Percentiles rank a stretch among this genome's conserved stretches.
Conservation (phyloP, 2,329 filamentous ascomycete species). For the Aspergillus ochraceoroseus region DNA sequence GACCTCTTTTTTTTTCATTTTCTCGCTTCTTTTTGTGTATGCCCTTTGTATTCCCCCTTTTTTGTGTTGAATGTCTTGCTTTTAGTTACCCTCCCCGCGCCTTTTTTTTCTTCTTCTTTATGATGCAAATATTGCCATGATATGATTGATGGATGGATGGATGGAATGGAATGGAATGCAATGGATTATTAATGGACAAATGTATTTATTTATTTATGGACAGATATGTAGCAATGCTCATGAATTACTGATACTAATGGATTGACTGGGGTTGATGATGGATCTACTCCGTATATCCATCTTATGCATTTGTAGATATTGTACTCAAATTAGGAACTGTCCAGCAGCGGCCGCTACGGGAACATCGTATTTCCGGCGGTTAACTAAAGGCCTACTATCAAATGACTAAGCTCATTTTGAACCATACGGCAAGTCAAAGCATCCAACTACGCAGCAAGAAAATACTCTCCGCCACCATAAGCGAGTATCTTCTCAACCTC, state of each 20-base stretch:
- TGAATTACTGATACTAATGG: not conserved
- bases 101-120: slow-evolving; percentile 17
- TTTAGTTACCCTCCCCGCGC: slow-evolving; percentile 4
- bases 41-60: not conserved
- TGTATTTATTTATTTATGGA: slow-evolving; percentile 8
- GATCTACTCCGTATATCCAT: too few relatives aligned
- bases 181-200: slow-evolving; percentile 15
- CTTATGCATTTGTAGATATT: too few relatives aligned
- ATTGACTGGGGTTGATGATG: too few relatives aligned
- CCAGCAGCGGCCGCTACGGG: too few relatives aligned
- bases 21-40: too few relatives aligned
- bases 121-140: slow-evolving; percentile 23
- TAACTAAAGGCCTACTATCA: too few relatives aligned
- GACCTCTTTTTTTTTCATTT: too few relatives aligned
- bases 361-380: too few relatives aligned
- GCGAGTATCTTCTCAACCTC: not conserved
- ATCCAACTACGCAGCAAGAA: slow-evolving; percentile 4
- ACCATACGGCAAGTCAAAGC: slow-evolving; percentile 1
- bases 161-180: too few relatives aligned
- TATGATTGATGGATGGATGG: slow-evolving; percentile 14
- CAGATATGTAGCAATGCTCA: slow-evolving; percentile 6
- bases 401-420: too few relatives aligned
- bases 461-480: slow-evolving; percentile 8
- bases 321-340: too few relatives aligned
- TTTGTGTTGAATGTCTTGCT: slow-evolving; percentile 5